These are phyloP conservation scores for Berberis vulgaris DNA, from an alignment of 164 flowering plant genomes.

Conservation along the genomic window DNA sequence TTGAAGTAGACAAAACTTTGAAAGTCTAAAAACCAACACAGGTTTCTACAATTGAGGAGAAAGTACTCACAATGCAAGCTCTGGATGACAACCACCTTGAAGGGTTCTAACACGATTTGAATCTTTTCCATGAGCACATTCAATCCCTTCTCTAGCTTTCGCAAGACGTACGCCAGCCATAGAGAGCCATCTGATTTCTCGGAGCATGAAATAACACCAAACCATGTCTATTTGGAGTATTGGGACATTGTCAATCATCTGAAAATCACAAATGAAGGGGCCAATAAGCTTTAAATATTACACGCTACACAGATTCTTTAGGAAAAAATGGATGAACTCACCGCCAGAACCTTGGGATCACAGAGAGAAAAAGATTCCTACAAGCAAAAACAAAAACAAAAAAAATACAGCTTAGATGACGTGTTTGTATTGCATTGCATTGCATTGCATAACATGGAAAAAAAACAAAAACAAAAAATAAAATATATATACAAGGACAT, in stretches of 20 bases:
- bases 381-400: constrained; percentile 20
- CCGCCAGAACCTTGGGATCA: constrained; percentile 69
- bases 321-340: constrained; percentile 17
- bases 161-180: constrained; percentile 74
- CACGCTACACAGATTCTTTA: background rate
- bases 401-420: constrained; percentile 1
- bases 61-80: constrained; percentile 65
- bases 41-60: background rate
- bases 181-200: constrained; percentile 75
- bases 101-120: constrained; percentile 53
- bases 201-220: constrained; percentile 96
- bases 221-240: constrained; percentile 92
- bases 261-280: constrained; percentile 12
- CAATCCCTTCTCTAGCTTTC: constrained; percentile 76
- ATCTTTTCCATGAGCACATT: constrained; percentile 76
- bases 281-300: constrained; percentile 1
- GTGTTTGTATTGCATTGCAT: background rate
- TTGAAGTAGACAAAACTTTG: constrained; percentile 2
- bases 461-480: too few species aligned
- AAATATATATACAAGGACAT: too few species aligned
- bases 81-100: constrained; percentile 58
- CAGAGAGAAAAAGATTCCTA: constrained; percentile 93
- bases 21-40: background rate
- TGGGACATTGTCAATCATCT: constrained; percentile 83
- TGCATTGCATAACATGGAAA: background rate